These are phyloP conservation scores for Parietichytrium sp. DNA, from an alignment of 108 stramenopile species.

Conservation along the genomic window DNA sequence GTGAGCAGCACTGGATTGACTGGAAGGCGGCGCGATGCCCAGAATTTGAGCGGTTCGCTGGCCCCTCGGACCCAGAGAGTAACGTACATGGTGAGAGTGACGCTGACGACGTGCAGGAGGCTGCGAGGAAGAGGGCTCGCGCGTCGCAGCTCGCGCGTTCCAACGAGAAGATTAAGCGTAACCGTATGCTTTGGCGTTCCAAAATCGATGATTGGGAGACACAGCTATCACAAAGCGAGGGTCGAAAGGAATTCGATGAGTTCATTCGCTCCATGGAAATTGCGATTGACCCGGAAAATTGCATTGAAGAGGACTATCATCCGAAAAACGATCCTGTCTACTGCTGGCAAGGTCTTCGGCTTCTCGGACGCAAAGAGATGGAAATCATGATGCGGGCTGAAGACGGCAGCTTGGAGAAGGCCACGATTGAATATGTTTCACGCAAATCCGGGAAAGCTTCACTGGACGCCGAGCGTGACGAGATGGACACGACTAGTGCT, in stretches of 20 bases:
- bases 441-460: not conserved
- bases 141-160: not conserved
- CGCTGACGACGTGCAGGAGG: not conserved
- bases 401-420: not conserved
- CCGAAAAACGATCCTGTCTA: conserved; percentile 39
- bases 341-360: conserved; percentile 40
- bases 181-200: not conserved
- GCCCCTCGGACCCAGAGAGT: no score
- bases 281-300: conserved; percentile 38
- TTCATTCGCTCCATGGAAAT: conserved; percentile 32
- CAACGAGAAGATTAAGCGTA: conserved; percentile 1
- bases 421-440: not conserved
- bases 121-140: not conserved
- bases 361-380: not conserved
- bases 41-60: not conserved
- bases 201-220: not conserved
- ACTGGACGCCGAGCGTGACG: not conserved
- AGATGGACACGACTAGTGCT: not conserved
- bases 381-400: not conserved
- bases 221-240: not conserved
- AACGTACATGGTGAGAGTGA: not conserved
- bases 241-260: not conserved
- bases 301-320: conserved; percentile 42
- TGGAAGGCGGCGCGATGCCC: conserved; percentile 50
- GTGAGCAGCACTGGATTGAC: conserved; percentile 50